phyloP scores from a whole-genome alignment of 2,329 filamentous ascomycete genomes.

The Pseudocercospora vitis region DNA sequence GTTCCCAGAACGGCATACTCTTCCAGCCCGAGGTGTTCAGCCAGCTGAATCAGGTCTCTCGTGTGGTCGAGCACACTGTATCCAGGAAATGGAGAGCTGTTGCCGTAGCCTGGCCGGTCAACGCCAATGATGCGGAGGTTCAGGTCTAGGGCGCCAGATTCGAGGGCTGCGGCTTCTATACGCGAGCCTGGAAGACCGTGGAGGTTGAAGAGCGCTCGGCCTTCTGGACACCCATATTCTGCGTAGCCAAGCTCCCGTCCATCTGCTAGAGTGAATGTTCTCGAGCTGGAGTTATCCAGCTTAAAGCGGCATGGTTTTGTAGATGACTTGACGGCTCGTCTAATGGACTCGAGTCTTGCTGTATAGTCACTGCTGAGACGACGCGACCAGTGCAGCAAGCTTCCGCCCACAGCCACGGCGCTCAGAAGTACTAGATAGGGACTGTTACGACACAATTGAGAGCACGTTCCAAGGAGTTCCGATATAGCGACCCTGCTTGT shows the following conservation, averaged over 20 bases:
- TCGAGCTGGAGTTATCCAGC: neutral
- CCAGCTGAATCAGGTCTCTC: constrained; percentile 45
- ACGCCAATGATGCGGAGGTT: constrained; percentile 44
- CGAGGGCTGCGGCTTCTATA: constrained; percentile 42
- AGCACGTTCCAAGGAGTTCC: neutral
- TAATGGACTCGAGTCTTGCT: neutral
- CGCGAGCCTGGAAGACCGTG: constrained; percentile 49
- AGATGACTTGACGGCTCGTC: neutral
- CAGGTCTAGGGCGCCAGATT: constrained; percentile 38
- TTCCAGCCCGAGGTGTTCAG: constrained; percentile 42
- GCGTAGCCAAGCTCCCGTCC: constrained; percentile 47
- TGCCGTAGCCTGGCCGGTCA: constrained; percentile 48
- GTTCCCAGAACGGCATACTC: constrained; percentile 48
- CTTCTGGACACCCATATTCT: constrained; percentile 42
- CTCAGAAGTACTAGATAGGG: neutral
- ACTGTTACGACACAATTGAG: neutral
- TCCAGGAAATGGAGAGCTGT: constrained; percentile 36
- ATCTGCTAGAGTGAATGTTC: constrained; percentile 28
- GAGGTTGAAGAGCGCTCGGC: constrained; percentile 43
- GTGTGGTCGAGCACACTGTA: constrained; percentile 41
- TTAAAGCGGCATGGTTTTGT: neutral
- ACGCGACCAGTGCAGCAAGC: neutral
- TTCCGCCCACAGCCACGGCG: neutral
- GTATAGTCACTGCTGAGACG: neutral
- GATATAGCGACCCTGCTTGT: too few relatives aligned